Percentiles rank a stretch among this genome's conserved stretches.
Evolutionary conservation across 257 asterid species (phyloP).

Genomic region (Plantago major): DNA sequence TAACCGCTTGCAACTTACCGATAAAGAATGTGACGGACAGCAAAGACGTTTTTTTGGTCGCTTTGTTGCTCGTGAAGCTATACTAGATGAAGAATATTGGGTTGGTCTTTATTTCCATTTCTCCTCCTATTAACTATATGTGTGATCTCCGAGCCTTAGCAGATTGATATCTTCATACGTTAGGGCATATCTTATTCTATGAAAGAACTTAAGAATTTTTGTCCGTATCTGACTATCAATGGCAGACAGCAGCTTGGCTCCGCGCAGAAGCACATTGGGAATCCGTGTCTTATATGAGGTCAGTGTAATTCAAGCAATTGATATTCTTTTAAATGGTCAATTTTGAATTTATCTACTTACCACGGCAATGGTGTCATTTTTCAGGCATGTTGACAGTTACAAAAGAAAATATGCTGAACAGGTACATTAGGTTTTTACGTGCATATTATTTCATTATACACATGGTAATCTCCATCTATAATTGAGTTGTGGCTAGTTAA

Average conservation of each 20-base stretch:
- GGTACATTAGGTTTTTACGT: conserved; percentile 29
- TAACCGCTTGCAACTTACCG: conserved; percentile 68
- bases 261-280: conserved; percentile 99
- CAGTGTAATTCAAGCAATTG: conserved; percentile 20
- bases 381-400: conserved; percentile 67
- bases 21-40: conserved; percentile 49
- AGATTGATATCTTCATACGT: not conserved
- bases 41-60: conserved; percentile 64
- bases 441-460: not conserved
- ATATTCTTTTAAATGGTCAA: conserved; percentile 2
- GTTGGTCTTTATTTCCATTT: conserved; percentile 48
- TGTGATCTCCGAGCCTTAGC: conserved; percentile 11
- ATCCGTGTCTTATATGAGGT: conserved; percentile 73
- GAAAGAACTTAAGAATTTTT: conserved; percentile 31
- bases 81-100: conserved; percentile 94
- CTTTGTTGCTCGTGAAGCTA: conserved; percentile 75
- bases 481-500: conserved; percentile 13
- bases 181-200: conserved; percentile 22
- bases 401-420: conserved; percentile 89
- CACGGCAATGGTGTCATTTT: conserved; percentile 24
- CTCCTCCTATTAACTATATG: conserved; percentile 10
- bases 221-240: conserved; percentile 31
- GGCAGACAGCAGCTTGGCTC: conserved; percentile 96
- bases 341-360: conserved; percentile 19
- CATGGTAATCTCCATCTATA: not conserved